These are phyloP conservation scores for Pythium brassicae DNA, from an alignment of 352 stramenopile genomes.

Conservation along the genomic window DNA sequence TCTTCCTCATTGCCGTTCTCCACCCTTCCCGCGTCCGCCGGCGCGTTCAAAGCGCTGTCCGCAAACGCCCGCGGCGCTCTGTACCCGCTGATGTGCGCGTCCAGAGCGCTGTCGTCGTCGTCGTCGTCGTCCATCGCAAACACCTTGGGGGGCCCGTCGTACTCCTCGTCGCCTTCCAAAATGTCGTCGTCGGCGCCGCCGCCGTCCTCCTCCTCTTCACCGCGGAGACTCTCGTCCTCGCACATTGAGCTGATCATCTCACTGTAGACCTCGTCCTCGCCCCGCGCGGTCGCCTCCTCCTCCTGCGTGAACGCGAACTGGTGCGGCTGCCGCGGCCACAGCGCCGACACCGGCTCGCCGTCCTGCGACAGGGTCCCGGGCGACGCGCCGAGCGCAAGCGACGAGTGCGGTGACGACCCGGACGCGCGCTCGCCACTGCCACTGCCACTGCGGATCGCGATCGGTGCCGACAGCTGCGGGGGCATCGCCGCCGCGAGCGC, in stretches of 20 bases:
- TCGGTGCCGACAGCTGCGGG: constrained; percentile 46
- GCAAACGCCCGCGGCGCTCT: constrained; percentile 4
- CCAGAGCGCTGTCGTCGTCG: constrained; percentile 33
- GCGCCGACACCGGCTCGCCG: constrained; percentile 60
- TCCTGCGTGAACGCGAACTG: constrained; percentile 86
- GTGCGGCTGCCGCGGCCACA: constrained; percentile 77
- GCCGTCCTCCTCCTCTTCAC: constrained; percentile 23
- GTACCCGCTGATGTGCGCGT: constrained; percentile 10
- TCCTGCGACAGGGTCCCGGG: constrained; percentile 62
- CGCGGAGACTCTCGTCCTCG: constrained; percentile 52
- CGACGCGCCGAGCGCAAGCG: constrained; percentile 54
- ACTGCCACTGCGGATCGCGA: constrained; percentile 27
- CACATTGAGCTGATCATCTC: constrained; percentile 66
- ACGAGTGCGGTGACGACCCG: constrained; percentile 57
- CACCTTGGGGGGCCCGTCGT: constrained; percentile 36
- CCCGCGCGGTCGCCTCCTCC: constrained; percentile 52
- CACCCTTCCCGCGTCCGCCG: constrained; percentile 3
- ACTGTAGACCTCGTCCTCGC: constrained; percentile 79
- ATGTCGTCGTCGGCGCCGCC: constrained; percentile 20
- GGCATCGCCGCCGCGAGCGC: constrained; percentile 41
- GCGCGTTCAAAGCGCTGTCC: background rate
- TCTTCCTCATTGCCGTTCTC: constrained; percentile 29
- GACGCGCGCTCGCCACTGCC: constrained; percentile 23
- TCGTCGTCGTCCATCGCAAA: constrained; percentile 63
- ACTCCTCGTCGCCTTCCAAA: constrained; percentile 13